These are phyloP conservation scores for Stramenopiles sp. DNA, from an alignment of 352 stramenopile genomes.

Conservation along the genomic window DNA sequence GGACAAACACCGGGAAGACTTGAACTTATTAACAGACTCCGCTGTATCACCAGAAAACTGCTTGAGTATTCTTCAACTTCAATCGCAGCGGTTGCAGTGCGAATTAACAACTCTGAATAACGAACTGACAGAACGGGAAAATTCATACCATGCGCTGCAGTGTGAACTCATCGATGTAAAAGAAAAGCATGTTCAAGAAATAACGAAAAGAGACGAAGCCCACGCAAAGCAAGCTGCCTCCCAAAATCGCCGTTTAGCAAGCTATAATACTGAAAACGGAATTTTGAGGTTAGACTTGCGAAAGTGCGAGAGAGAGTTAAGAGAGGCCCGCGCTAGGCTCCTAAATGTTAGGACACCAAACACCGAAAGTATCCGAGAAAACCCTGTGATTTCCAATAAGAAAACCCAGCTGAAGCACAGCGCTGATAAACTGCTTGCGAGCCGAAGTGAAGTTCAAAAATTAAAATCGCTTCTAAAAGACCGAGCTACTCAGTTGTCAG, in stretches of 20 bases:
- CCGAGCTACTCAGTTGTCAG: neutral
- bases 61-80: neutral
- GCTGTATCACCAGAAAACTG: neutral
- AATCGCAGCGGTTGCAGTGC: neutral
- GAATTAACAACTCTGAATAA: neutral
- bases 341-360: neutral
- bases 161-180: constrained; percentile 1
- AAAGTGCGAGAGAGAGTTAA: neutral
- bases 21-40: neutral
- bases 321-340: neutral
- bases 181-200: neutral
- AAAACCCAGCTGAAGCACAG: neutral
- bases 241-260: neutral
- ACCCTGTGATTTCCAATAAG: neutral
- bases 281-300: neutral
- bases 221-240: neutral
- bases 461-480: neutral
- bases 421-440: neutral
- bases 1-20: neutral
- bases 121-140: neutral
- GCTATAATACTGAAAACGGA: neutral
- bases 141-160: neutral
- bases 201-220: neutral
- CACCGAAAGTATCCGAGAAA: neutral
- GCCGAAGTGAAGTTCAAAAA: neutral